Percentiles rank a stretch among this genome's conserved stretches.
phyloP scores from a whole-genome alignment of 257 asterid species.

The Rehmannia glutinosa region DNA sequence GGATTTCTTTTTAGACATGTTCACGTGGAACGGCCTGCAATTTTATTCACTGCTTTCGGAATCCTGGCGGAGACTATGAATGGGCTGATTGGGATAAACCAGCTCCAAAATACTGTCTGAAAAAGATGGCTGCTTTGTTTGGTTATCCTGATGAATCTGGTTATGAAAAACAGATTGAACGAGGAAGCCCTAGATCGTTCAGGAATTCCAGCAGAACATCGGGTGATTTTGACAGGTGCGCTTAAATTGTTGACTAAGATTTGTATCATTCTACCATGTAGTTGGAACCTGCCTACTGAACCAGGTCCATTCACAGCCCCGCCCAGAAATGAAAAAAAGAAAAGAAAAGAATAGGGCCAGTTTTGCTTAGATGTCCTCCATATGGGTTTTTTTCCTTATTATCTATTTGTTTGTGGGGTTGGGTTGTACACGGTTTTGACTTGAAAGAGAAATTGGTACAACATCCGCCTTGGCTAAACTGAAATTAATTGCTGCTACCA shows the following conservation, averaged over 20 bases:
- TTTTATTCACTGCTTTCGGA: constrained; percentile 86
- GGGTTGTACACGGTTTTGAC: neutral
- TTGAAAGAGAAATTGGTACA: neutral
- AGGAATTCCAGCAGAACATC: constrained; percentile 34
- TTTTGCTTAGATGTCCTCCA: neutral
- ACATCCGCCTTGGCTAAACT: neutral
- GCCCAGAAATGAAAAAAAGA: neutral
- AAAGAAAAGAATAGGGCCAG: neutral
- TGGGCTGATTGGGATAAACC: constrained; percentile 99
- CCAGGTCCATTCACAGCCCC: neutral
- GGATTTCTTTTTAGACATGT: constrained; percentile 54
- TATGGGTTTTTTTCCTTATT: neutral
- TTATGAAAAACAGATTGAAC: constrained; percentile 34
- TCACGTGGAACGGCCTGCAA: constrained; percentile 95
- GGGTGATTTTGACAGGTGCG: constrained; percentile 46
- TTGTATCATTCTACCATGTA: neutral
- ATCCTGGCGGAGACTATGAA: constrained; percentile 98
- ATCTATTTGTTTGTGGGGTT: neutral
- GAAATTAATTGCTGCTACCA: neutral
- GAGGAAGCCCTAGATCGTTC: constrained; percentile 32
- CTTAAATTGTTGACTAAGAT: neutral
- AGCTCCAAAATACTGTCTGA: constrained; percentile 77
- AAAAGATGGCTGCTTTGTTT: constrained; percentile 78
- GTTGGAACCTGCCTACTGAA: neutral
- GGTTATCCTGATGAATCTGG: constrained; percentile 56